These are phyloP conservation scores for Colletotrichum neosansevieriae DNA, from an alignment of 2,329 filamentous ascomycete species.

Conservation along the genomic window DNA sequence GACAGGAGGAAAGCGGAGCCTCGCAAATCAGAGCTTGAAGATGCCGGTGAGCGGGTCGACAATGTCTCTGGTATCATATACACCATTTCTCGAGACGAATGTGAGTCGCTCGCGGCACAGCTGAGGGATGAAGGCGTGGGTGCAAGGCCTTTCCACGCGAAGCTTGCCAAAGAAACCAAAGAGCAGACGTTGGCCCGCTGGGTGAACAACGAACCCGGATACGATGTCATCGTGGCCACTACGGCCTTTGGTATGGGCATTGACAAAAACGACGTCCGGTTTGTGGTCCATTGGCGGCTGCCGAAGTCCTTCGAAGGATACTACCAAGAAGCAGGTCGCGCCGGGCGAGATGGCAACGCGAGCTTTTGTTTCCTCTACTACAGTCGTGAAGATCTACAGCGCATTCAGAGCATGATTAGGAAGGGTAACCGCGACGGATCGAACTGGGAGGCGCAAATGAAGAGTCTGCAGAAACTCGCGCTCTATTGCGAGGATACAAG, in stretches of 20 bases:
- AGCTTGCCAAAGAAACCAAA: conserved; percentile 75
- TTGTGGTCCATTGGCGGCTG: conserved; percentile 94
- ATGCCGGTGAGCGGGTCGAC: conserved; percentile 66
- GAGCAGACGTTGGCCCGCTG: conserved; percentile 78
- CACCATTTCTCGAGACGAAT: conserved; percentile 80
- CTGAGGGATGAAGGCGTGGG: conserved; percentile 77
- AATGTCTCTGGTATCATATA: conserved; percentile 85
- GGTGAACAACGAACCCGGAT: conserved; percentile 79
- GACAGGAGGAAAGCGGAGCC: conserved; percentile 72
- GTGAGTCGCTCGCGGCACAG: conserved; percentile 75
- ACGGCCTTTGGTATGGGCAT: conserved; percentile 99
- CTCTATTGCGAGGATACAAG: conserved; percentile 84
- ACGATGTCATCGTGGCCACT: conserved; percentile 93
- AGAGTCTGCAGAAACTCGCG: conserved; percentile 77
- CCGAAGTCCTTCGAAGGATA: conserved; percentile 96
- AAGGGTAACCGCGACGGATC: conserved; percentile 58
- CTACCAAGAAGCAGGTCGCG: conserved; percentile 94
- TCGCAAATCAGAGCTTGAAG: conserved; percentile 69
- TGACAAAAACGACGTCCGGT: conserved; percentile 93
- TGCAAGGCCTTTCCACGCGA: conserved; percentile 79
- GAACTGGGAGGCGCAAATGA: conserved; percentile 64
- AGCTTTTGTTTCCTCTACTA: conserved; percentile 92
- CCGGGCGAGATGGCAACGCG: conserved; percentile 89
- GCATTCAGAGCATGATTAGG: conserved; percentile 70
- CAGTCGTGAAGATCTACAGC: conserved; percentile 85